A percentile compares a stretch with the other conserved stretches of the same genome.
These are phyloP conservation scores for Viola odorata DNA, from an alignment of 345 rosid species.

Conservation along the genomic window DNA sequence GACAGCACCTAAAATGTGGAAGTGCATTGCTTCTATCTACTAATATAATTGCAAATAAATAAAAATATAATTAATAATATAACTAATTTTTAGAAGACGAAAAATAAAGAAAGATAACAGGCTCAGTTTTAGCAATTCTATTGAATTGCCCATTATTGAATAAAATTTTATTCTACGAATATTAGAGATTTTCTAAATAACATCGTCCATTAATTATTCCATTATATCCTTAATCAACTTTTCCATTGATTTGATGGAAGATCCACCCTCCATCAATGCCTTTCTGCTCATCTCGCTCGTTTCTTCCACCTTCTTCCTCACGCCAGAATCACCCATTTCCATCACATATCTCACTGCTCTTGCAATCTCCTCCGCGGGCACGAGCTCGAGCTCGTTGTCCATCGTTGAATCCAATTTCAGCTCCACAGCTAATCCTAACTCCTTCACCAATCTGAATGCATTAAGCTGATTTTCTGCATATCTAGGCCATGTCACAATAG, in stretches of 20 bases:
- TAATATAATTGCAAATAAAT: no score
- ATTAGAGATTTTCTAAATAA: no score
- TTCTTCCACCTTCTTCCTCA: slow-evolving; percentile 7
- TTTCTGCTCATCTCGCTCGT: neutral
- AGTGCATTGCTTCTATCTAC: no score
- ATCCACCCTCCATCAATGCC: slow-evolving; percentile 10
- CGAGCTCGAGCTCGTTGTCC: neutral
- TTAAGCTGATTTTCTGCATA: slow-evolving; percentile 12
- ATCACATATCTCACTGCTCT: neutral
- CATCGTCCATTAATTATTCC: no score
- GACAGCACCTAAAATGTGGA: no score
- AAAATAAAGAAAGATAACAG: no score
- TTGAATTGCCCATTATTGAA: no score
- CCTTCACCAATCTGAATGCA: slow-evolving; percentile 12
- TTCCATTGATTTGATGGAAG: neutral
- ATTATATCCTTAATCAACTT: no score
- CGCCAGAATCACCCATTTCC: slow-evolving; percentile 4
- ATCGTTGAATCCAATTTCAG: neutral
- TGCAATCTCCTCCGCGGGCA: slow-evolving; percentile 6
- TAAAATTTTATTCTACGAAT: no score
- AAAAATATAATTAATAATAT: no score
- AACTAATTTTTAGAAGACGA: no score
- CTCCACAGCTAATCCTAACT: slow-evolving; percentile 10
- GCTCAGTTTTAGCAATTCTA: no score
- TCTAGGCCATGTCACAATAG: slow-evolving; percentile 1